phyloP scores from a whole-genome alignment of 345 rosid species.

The thale cress (Arabidopsis thaliana) region DNA sequence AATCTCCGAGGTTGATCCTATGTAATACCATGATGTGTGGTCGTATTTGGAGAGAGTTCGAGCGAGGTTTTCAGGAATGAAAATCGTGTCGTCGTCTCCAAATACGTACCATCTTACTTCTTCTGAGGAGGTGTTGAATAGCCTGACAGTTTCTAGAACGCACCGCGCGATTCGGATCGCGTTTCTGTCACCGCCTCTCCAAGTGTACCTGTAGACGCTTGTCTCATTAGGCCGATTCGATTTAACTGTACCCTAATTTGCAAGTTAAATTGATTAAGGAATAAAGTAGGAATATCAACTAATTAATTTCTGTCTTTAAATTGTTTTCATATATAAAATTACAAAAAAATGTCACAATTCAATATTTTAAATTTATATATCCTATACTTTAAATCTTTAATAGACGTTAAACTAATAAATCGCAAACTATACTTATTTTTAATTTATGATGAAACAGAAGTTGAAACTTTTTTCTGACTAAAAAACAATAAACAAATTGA shows the following conservation, averaged over 20 bases:
- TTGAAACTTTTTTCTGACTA: not conserved
- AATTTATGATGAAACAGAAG: not conserved
- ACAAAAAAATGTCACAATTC: too few species aligned
- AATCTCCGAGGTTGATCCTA: conserved; percentile 78
- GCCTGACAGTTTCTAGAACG: conserved; percentile 58
- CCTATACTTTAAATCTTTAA: not conserved
- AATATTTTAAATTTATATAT: not conserved
- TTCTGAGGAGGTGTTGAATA: conserved; percentile 41
- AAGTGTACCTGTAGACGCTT: conserved; percentile 51
- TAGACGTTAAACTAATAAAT: conserved; percentile 18
- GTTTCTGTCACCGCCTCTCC: conserved; percentile 59
- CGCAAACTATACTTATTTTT: not conserved
- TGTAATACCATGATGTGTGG: conserved; percentile 72
- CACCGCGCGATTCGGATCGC: conserved; percentile 79
- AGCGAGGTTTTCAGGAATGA: conserved; percentile 68
- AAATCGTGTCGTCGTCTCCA: conserved; percentile 84
- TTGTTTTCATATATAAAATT: too few species aligned
- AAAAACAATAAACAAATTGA: too few species aligned
- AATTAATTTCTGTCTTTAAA: too few species aligned
- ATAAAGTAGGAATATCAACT: too few species aligned
- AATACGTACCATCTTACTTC: conserved; percentile 81
- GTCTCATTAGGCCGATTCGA: not conserved
- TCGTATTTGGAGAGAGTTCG: conserved; percentile 83
- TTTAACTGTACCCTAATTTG: not conserved
- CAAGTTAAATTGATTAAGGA: too few species aligned